A percentile compares a stretch with the other conserved stretches of the same genome.
phyloP scores from a whole-genome alignment of 1,139 yeast genomes.

The Suhomyces maxii region DNA sequence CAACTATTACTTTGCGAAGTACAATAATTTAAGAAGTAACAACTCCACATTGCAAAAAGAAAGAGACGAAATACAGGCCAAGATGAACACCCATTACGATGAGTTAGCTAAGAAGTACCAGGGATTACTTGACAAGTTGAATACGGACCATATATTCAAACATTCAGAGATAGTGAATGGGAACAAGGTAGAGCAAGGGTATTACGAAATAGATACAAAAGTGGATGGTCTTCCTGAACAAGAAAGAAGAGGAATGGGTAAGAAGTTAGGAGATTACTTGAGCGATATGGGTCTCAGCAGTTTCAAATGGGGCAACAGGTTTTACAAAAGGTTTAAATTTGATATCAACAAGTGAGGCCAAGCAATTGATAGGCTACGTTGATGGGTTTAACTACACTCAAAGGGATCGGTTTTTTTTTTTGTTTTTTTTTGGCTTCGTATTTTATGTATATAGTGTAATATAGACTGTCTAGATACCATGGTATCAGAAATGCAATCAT shows the following conservation, averaged over 20 bases:
- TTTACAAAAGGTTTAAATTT: slow-evolving; percentile 27
- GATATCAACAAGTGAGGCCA: background rate
- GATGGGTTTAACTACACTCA: too few species aligned
- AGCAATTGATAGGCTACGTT: too few species aligned
- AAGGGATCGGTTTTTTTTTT: too few species aligned
- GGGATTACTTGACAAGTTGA: slow-evolving; percentile 17
- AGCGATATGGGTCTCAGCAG: slow-evolving; percentile 20
- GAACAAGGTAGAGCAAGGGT: slow-evolving; percentile 3
- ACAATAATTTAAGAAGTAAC: slow-evolving; percentile 13
- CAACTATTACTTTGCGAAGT: slow-evolving; percentile 17
- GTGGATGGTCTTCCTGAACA: slow-evolving; percentile 22
- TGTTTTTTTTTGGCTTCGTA: background rate
- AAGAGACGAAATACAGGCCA: slow-evolving; percentile 22
- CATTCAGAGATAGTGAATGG: slow-evolving; percentile 38
- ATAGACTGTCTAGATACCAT: background rate
- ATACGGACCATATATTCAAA: slow-evolving; percentile 24
- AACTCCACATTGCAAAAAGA: slow-evolving; percentile 19
- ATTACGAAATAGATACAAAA: background rate
- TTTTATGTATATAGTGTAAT: slow-evolving; percentile 1
- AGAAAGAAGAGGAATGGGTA: slow-evolving; percentile 34
- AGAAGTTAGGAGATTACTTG: slow-evolving; percentile 34
- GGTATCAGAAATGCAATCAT: background rate
- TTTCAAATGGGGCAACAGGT: slow-evolving; percentile 35
- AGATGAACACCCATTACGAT: slow-evolving; percentile 28
- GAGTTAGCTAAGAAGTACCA: slow-evolving; percentile 18